Percentiles rank a stretch among this genome's conserved stretches.
These are phyloP conservation scores for Dothiorella sarmentorum DNA, from an alignment of 2,329 filamentous ascomycete genomes.

Conservation along the genomic window DNA sequence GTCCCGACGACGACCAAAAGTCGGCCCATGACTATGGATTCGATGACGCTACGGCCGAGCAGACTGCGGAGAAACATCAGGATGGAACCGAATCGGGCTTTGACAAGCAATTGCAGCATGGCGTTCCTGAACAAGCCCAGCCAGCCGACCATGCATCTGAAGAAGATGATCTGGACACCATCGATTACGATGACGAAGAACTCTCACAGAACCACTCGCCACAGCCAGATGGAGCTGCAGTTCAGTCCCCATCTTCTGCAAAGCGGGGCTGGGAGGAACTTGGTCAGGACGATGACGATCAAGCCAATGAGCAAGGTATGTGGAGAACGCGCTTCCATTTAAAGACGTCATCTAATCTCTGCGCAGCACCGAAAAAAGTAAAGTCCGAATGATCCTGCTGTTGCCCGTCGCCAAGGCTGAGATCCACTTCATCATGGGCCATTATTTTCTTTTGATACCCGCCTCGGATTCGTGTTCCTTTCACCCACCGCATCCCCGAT, in stretches of 20 bases:
- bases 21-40: neutral
- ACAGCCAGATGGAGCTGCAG: constrained; percentile 6
- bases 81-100: constrained; percentile 15
- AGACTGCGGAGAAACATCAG: constrained; percentile 16
- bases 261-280: constrained; percentile 21
- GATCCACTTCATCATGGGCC: neutral
- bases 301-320: constrained; percentile 19
- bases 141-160: neutral
- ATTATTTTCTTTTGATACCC: neutral
- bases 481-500: neutral
- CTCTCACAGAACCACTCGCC: neutral
- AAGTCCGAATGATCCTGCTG: constrained; percentile 15
- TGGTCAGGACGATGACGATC: constrained; percentile 15
- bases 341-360: neutral
- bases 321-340: neutral
- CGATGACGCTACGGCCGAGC: constrained; percentile 12
- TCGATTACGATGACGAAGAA: constrained; percentile 20
- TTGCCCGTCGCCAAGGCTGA: constrained; percentile 9
- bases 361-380: constrained; percentile 13
- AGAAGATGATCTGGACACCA: constrained; percentile 18
- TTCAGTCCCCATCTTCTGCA: constrained; percentile 14
- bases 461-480: neutral
- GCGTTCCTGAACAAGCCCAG: constrained; percentile 11
- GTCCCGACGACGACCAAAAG: neutral
- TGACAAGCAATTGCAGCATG: constrained; percentile 12